Conservation (phyloP, 78 protist genomes). For the Trichosphaerium sp. region DNA sequence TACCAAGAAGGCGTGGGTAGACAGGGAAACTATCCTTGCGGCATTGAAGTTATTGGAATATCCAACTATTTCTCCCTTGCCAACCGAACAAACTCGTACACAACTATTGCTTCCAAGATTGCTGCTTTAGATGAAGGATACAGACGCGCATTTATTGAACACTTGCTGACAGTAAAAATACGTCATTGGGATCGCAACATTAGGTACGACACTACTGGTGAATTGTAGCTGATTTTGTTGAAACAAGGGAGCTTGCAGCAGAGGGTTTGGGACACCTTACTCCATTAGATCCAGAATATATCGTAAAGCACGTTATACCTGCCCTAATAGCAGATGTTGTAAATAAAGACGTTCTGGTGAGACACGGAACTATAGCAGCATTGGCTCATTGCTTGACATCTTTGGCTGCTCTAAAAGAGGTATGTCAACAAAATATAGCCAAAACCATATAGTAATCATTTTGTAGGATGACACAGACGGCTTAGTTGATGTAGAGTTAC, state of each 20-base stretch:
- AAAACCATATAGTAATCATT: too few species aligned
- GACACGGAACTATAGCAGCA: slow-evolving; percentile 58
- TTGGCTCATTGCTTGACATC: slow-evolving; percentile 33
- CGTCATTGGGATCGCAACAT: slow-evolving; percentile 75
- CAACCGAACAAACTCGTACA: slow-evolving; percentile 39
- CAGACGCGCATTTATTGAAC: slow-evolving; percentile 25
- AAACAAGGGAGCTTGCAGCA: slow-evolving; percentile 64
- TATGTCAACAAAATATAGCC: too few species aligned
- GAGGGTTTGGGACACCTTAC: slow-evolving; percentile 20
- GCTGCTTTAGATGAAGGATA: slow-evolving; percentile 50
- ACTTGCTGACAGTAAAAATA: slow-evolving; percentile 39
- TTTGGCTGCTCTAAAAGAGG: too few species aligned
- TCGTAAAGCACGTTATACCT: not conserved
- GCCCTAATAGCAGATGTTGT: not conserved
- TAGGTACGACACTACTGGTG: not conserved
- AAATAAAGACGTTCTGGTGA: slow-evolving; percentile 24
- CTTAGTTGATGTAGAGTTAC: too few species aligned
- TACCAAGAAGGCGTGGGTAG: slow-evolving; percentile 93
- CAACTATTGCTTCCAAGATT: slow-evolving; percentile 24
- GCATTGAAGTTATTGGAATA: slow-evolving; percentile 72
- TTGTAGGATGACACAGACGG: too few species aligned
- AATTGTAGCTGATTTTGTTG: too few species aligned
- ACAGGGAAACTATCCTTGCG: slow-evolving; percentile 84
- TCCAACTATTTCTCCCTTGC: slow-evolving; percentile 86
- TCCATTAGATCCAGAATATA: not conserved